phyloP scores from a whole-genome alignment of 2,329 filamentous ascomycete species.

The Cladosporium halotolerans region DNA sequence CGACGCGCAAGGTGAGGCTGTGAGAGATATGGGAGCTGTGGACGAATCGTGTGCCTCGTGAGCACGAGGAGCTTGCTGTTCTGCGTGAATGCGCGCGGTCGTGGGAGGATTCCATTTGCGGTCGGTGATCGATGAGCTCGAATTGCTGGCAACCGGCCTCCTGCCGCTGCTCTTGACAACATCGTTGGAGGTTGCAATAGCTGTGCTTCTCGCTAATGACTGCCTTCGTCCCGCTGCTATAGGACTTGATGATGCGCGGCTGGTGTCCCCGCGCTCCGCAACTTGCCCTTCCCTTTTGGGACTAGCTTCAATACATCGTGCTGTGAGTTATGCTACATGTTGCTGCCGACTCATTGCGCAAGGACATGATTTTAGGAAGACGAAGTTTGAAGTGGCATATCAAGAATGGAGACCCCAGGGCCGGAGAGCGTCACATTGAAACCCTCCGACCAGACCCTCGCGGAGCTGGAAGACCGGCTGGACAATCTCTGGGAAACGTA shows the following conservation, averaged over 20 bases:
- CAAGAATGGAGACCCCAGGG: conserved; percentile 2
- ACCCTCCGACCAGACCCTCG: not conserved
- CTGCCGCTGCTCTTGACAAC: conserved; percentile 14
- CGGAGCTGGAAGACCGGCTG: conserved; percentile 34
- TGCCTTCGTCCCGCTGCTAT: not conserved
- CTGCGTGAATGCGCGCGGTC: conserved; percentile 52
- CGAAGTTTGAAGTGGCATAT: not conserved
- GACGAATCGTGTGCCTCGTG: conserved; percentile 46
- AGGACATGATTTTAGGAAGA: too few species aligned
- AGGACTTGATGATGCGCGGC: not conserved
- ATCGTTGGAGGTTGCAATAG: conserved; percentile 12
- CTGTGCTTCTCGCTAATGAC: conserved; percentile 12
- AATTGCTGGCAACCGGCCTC: conserved; percentile 19
- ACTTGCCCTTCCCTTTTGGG: conserved; percentile 8
- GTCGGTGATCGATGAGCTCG: conserved; percentile 23
- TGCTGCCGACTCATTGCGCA: too few species aligned
- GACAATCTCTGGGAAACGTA: conserved; percentile 61
- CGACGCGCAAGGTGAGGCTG: conserved; percentile 37
- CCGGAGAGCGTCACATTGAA: not conserved
- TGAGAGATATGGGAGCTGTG: conserved; percentile 61
- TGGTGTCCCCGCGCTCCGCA: not conserved
- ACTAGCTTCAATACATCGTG: not conserved
- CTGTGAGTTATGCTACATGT: not conserved
- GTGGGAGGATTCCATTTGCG: conserved; percentile 4
- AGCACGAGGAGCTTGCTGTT: conserved; percentile 49